A percentile compares a stretch with the other conserved stretches of the same genome.
Evolutionary conservation across 2,329 filamentous ascomycete species (phyloP).

Genomic region (Hortaea sp.): DNA sequence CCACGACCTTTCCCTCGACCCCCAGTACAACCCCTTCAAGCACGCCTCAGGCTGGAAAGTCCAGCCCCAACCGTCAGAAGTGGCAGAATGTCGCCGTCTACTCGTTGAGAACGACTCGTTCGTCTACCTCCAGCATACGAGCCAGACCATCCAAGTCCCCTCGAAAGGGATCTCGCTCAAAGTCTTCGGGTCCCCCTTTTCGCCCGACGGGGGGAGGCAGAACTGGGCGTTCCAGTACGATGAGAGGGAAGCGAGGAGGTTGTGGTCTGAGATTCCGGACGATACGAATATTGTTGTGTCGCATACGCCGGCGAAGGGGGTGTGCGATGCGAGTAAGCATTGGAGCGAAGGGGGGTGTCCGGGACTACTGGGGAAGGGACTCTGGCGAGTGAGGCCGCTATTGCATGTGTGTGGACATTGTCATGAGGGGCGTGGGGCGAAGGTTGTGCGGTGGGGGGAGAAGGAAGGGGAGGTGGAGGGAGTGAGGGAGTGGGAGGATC

Average conservation of each 20-base stretch:
- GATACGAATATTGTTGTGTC: slow-evolving; percentile 59
- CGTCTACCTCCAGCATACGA: slow-evolving; percentile 54
- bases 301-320: slow-evolving; percentile 55
- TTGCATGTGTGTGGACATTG: slow-evolving; percentile 64
- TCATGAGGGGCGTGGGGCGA: slow-evolving; percentile 56
- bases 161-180: slow-evolving; percentile 54
- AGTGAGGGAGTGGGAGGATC: slow-evolving; percentile 47
- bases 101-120: slow-evolving; percentile 50
- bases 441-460: slow-evolving; percentile 49
- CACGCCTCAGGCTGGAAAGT: slow-evolving; percentile 17
- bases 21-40: slow-evolving; percentile 13
- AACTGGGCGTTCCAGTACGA: slow-evolving; percentile 61
- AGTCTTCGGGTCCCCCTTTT: slow-evolving; percentile 63
- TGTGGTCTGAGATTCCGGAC: slow-evolving; percentile 55
- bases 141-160: slow-evolving; percentile 45
- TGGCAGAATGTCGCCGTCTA: slow-evolving; percentile 32
- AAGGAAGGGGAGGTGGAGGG: slow-evolving; percentile 36
- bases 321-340: slow-evolving; percentile 41
- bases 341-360: slow-evolving; percentile 49
- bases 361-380: slow-evolving; percentile 40
- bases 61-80: not conserved
- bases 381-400: slow-evolving; percentile 53
- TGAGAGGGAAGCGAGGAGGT: slow-evolving; percentile 22
- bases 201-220: slow-evolving; percentile 30
- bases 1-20: slow-evolving; percentile 63